phyloP scores from a whole-genome alignment of 139 green algal species.

The Chlamydomonas sp. region DNA sequence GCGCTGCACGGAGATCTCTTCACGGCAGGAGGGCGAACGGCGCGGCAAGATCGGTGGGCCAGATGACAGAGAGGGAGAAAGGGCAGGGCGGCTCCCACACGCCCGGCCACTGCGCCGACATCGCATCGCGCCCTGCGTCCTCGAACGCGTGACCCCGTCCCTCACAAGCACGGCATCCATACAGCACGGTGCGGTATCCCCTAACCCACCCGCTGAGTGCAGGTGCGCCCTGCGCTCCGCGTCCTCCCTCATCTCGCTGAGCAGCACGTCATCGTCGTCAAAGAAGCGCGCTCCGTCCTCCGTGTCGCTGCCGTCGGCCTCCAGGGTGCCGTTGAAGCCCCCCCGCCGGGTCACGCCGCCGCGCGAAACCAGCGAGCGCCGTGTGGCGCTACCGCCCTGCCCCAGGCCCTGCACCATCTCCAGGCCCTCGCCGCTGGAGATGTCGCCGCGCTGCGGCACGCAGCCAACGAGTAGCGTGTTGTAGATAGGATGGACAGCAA shows the following conservation, averaged over 20 bases:
- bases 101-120: too few relatives aligned
- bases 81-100: too few relatives aligned
- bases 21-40: too few relatives aligned
- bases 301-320: slow-evolving; percentile 1
- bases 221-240: slow-evolving; percentile 38
- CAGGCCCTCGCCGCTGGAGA: slow-evolving; percentile 46
- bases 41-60: too few relatives aligned
- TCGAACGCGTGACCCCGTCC: too few relatives aligned
- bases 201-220: slow-evolving; percentile 43
- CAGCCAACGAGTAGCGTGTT: too few relatives aligned
- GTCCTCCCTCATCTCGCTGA: slow-evolving; percentile 55
- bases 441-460: slow-evolving; percentile 43
- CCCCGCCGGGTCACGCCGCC: not conserved
- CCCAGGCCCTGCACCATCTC: not conserved
- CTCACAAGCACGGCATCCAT: too few relatives aligned
- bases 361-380: not conserved
- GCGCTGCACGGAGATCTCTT: too few relatives aligned
- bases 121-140: too few relatives aligned
- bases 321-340: not conserved
- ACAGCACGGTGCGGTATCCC: not conserved
- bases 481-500: too few relatives aligned
- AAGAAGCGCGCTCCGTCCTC: slow-evolving; percentile 11
- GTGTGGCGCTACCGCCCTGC: not conserved
- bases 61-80: too few relatives aligned
- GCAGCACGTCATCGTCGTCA: slow-evolving; percentile 57